Conservation (phyloP, 2,329 filamentous ascomycete species). For the Alternaria alternata region DNA sequence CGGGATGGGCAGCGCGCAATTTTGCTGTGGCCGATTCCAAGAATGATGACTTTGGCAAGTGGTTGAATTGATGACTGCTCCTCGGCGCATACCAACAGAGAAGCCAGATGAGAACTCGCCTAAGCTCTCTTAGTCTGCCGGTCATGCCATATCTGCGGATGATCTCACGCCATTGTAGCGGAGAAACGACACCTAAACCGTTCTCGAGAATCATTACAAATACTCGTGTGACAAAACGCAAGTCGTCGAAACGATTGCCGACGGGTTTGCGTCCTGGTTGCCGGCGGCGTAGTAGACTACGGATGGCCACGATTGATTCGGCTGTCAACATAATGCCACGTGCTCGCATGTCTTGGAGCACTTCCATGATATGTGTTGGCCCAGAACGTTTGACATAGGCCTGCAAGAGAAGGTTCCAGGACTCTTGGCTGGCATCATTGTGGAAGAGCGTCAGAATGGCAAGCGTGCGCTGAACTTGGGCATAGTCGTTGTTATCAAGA, state of each 20-base stretch:
- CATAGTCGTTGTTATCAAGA: slow-evolving; percentile 60
- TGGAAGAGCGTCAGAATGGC: slow-evolving; percentile 60
- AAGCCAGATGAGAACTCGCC: slow-evolving; percentile 62
- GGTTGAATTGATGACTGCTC: slow-evolving; percentile 23
- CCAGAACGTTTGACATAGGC: slow-evolving; percentile 45
- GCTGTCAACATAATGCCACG: slow-evolving; percentile 53
- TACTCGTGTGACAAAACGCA: slow-evolving; percentile 58
- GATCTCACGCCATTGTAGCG: slow-evolving; percentile 64
- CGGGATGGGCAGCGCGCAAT: slow-evolving; percentile 25
- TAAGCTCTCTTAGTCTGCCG: slow-evolving; percentile 60
- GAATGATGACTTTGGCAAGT: slow-evolving; percentile 33
- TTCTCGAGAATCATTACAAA: slow-evolving; percentile 58
- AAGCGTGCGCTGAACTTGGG: slow-evolving; percentile 64
- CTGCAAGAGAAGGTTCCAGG: slow-evolving; percentile 60
- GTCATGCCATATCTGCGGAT: slow-evolving; percentile 68
- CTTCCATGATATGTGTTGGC: slow-evolving; percentile 36
- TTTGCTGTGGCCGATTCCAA: slow-evolving; percentile 29
- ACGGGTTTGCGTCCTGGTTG: slow-evolving; percentile 47
- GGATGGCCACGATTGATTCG: slow-evolving; percentile 55
- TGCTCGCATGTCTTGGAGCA: slow-evolving; percentile 61
- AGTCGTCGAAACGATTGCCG: slow-evolving; percentile 43
- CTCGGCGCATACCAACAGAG: slow-evolving; percentile 49
- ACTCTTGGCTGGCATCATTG: slow-evolving; percentile 46
- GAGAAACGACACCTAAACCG: slow-evolving; percentile 52
- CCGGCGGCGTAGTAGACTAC: slow-evolving; percentile 51